These are phyloP conservation scores for Neoboletus brunneissimus DNA, from an alignment of 768 basidiomycete species.

Conservation along the genomic window DNA sequence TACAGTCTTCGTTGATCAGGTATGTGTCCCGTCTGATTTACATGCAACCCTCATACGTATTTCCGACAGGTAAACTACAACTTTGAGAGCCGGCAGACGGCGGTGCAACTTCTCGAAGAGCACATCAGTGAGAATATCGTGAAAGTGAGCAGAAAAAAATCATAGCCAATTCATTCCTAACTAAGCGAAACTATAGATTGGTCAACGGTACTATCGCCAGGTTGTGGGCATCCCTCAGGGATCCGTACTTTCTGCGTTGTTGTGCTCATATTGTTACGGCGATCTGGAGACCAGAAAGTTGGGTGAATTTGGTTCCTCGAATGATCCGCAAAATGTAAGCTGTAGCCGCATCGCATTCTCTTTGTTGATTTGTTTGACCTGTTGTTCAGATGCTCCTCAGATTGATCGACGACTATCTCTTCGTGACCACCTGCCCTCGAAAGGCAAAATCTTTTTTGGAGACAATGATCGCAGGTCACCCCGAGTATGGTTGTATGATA, in stretches of 20 bases:
- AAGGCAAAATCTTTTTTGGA: slow-evolving; percentile 69
- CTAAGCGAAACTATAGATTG: slow-evolving; percentile 53
- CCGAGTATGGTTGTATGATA: slow-evolving; percentile 92
- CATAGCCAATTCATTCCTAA: background rate
- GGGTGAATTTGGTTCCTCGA: slow-evolving; percentile 43
- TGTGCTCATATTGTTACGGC: slow-evolving; percentile 95
- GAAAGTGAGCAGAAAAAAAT: slow-evolving; percentile 49
- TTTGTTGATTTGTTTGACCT: background rate
- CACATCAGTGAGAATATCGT: slow-evolving; percentile 93
- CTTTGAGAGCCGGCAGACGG: slow-evolving; percentile 49
- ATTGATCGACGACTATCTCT: slow-evolving; percentile 93
- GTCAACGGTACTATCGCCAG: slow-evolving; percentile 77
- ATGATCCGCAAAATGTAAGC: slow-evolving; percentile 63
- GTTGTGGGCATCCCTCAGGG: slow-evolving; percentile 96
- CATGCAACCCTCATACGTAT: background rate
- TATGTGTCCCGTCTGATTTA: slow-evolving; percentile 19
- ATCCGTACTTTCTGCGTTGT: slow-evolving; percentile 88
- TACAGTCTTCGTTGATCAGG: slow-evolving; percentile 86
- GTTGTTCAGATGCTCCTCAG: slow-evolving; percentile 65
- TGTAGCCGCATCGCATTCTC: background rate
- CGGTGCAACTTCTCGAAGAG: slow-evolving; percentile 75
- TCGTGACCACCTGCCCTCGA: slow-evolving; percentile 64
- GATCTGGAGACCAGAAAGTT: slow-evolving; percentile 68
- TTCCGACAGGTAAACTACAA: slow-evolving; percentile 49
- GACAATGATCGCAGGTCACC: slow-evolving; percentile 81